Percentiles rank a stretch among this genome's conserved stretches.
These are phyloP conservation scores for Penicillium egyptiacum DNA, from an alignment of 495 filamentous ascomycete genomes.

Conservation along the genomic window DNA sequence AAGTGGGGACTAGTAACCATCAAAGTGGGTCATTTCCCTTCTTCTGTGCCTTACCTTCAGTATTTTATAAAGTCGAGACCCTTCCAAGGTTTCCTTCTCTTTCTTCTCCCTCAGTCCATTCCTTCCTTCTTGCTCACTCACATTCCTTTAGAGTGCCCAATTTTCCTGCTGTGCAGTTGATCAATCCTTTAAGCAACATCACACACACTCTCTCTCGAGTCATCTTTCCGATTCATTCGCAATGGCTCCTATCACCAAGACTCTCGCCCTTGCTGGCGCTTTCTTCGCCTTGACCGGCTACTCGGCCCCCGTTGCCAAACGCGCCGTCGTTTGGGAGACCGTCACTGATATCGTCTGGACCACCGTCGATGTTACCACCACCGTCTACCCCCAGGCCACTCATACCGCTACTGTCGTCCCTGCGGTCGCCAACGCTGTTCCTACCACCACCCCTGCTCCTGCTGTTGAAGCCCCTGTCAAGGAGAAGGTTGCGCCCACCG, in stretches of 20 bases:
- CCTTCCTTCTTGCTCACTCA: slow-evolving; percentile 24
- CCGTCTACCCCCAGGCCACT: slow-evolving; percentile 33
- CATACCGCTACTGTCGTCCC: slow-evolving; percentile 19
- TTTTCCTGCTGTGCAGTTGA: slow-evolving; percentile 45
- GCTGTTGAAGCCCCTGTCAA: slow-evolving; percentile 10
- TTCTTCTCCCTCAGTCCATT: slow-evolving; percentile 15
- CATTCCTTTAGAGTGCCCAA: slow-evolving; percentile 30
- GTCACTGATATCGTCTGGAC: slow-evolving; percentile 41
- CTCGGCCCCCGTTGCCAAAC: slow-evolving; percentile 43
- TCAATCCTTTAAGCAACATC: slow-evolving; percentile 18
- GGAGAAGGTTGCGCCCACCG: slow-evolving; percentile 15
- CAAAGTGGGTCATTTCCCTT: not conserved
- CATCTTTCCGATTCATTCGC: slow-evolving; percentile 12
- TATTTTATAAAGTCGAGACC: slow-evolving; percentile 11
- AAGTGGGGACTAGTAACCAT: not conserved
- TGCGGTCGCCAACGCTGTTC: slow-evolving; percentile 13
- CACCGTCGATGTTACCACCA: slow-evolving; percentile 47
- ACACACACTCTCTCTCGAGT: slow-evolving; percentile 14
- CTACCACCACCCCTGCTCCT: slow-evolving; percentile 18
- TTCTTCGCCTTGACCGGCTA: slow-evolving; percentile 39
- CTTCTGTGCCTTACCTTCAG: not conserved
- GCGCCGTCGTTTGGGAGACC: slow-evolving; percentile 36
- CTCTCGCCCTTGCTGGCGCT: slow-evolving; percentile 43
- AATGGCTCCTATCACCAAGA: slow-evolving; percentile 48
- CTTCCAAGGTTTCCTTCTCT: not conserved